A percentile compares a stretch with the other conserved stretches of the same genome.
These are phyloP conservation scores for Phialemoniopsis sp. DNA, from an alignment of 2,329 filamentous ascomycete genomes.

Conservation along the genomic window DNA sequence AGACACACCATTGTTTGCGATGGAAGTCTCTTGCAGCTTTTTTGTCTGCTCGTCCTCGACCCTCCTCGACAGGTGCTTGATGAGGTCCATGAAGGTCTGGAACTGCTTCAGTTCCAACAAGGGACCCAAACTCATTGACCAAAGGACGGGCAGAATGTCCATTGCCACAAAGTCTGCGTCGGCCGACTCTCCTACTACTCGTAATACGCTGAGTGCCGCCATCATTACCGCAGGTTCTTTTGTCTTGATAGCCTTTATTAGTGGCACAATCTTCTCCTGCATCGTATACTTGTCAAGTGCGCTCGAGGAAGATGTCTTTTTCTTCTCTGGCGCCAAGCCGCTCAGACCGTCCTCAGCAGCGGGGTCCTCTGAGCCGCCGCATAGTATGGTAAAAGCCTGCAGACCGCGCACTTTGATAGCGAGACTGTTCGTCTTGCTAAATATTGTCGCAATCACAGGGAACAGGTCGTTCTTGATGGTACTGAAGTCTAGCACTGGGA, in stretches of 20 bases:
- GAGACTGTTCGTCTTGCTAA: constrained; percentile 88
- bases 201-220: constrained; percentile 80
- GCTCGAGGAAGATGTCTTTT: constrained; percentile 63
- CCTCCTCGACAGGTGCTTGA: constrained; percentile 71
- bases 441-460: constrained; percentile 83
- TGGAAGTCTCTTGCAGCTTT: constrained; percentile 75
- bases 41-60: constrained; percentile 86
- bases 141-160: constrained; percentile 84
- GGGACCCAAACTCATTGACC: constrained; percentile 88
- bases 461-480: constrained; percentile 98
- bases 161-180: constrained; percentile 90
- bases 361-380: constrained; percentile 64
- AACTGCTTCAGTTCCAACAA: constrained; percentile 86
- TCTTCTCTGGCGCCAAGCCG: constrained; percentile 58
- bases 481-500: constrained; percentile 89
- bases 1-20: constrained; percentile 33
- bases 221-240: constrained; percentile 98
- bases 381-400: constrained; percentile 85
- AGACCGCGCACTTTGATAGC: constrained; percentile 91
- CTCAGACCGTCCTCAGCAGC: constrained; percentile 67
- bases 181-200: constrained; percentile 74
- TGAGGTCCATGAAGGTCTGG: constrained; percentile 82
- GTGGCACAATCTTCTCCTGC: constrained; percentile 91
- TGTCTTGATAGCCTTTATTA: constrained; percentile 91
- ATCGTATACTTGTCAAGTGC: constrained; percentile 97